phyloP scores from a whole-genome alignment of 495 filamentous ascomycete species.

The Hypoxylon trugodes region DNA sequence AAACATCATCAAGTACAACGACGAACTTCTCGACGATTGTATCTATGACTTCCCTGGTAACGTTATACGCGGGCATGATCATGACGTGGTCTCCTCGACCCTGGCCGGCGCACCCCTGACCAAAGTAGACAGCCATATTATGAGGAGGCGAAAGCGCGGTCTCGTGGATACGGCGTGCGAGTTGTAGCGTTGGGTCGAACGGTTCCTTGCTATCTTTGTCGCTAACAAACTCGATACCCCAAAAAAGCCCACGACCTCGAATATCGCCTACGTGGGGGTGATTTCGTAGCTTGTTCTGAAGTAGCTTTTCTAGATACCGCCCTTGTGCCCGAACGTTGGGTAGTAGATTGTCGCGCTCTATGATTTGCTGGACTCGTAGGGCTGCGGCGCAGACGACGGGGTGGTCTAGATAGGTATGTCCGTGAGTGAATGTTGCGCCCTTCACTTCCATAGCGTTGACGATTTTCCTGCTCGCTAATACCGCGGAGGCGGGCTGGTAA shows the following conservation, averaged over 20 bases:
- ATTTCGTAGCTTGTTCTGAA: slow-evolving; percentile 53
- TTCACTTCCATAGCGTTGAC: slow-evolving; percentile 55
- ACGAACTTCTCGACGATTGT: slow-evolving; percentile 51
- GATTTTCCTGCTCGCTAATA: slow-evolving; percentile 63
- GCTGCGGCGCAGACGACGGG: slow-evolving; percentile 68
- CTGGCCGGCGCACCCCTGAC: slow-evolving; percentile 72
- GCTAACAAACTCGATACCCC: slow-evolving; percentile 67
- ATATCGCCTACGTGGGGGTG: slow-evolving; percentile 71
- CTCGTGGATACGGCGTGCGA: slow-evolving; percentile 62
- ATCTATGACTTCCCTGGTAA: slow-evolving; percentile 68
- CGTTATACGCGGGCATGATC: slow-evolving; percentile 77
- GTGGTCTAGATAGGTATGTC: slow-evolving; percentile 71
- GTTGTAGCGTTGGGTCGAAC: slow-evolving; percentile 53
- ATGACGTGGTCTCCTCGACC: slow-evolving; percentile 77
- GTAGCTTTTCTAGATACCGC: slow-evolving; percentile 52
- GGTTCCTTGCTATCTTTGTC: slow-evolving; percentile 57
- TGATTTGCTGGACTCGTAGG: slow-evolving; percentile 66
- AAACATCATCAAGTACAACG: slow-evolving; percentile 19
- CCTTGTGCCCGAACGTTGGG: slow-evolving; percentile 63
- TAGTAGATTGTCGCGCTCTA: slow-evolving; percentile 63
- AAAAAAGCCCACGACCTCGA: slow-evolving; percentile 70
- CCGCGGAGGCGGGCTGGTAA: slow-evolving; percentile 63
- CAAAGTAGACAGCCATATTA: slow-evolving; percentile 74
- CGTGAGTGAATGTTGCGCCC: slow-evolving; percentile 59
- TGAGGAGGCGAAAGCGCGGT: slow-evolving; percentile 60